These are phyloP conservation scores for Lasiodiplodia gonubiensis DNA, from an alignment of 2,329 filamentous ascomycete genomes.

Conservation along the genomic window DNA sequence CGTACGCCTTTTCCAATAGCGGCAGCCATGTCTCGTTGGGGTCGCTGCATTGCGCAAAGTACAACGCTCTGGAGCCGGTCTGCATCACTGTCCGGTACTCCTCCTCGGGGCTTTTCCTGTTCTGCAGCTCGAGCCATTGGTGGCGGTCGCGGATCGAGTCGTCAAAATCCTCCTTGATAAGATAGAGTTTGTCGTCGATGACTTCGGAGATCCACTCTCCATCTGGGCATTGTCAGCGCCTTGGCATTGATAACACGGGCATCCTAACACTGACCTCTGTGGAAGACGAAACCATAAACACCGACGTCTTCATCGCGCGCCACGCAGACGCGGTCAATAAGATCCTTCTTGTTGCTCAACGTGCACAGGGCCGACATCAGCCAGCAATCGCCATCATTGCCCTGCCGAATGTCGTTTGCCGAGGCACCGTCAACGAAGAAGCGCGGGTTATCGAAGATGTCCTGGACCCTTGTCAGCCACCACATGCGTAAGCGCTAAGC, in stretches of 20 bases:
- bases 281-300: conserved; percentile 86
- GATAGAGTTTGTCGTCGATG: conserved; percentile 86
- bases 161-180: conserved; percentile 79
- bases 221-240: conserved; percentile 33
- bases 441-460: conserved; percentile 78
- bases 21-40: conserved; percentile 84
- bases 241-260: conserved; percentile 2
- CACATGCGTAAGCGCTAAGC: conserved; percentile 9
- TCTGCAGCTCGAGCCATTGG: conserved; percentile 70
- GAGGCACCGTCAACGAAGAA: conserved; percentile 80
- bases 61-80: conserved; percentile 75
- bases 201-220: conserved; percentile 82
- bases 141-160: conserved; percentile 74
- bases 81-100: conserved; percentile 73
- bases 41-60: conserved; percentile 76
- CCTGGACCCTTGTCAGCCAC: conserved; percentile 55
- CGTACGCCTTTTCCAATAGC: conserved; percentile 80
- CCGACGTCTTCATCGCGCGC: conserved; percentile 73
- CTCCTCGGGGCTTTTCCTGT: conserved; percentile 65
- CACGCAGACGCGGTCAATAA: conserved; percentile 77
- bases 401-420: conserved; percentile 79
- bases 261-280: conserved; percentile 55
- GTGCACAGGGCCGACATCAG: conserved; percentile 80
- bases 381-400: conserved; percentile 82
- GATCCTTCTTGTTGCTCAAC: conserved; percentile 70